These are phyloP conservation scores for Candida nonsorbophila DNA, from an alignment of 805 yeast genomes.

Conservation along the genomic window DNA sequence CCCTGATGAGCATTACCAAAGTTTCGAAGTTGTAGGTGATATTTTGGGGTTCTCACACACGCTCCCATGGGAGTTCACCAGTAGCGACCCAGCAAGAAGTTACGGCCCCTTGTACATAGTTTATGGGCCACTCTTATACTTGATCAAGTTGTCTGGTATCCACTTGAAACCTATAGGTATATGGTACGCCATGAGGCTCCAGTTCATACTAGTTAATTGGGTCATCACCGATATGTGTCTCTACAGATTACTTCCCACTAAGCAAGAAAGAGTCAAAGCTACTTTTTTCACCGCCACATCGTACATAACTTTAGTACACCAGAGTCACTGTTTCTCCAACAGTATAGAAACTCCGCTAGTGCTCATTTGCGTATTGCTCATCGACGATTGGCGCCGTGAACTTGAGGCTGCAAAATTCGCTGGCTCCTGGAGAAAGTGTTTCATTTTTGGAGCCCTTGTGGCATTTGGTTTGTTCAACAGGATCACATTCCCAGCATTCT, in stretches of 20 bases:
- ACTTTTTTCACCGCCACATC: constrained; percentile 47
- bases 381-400: constrained; percentile 35
- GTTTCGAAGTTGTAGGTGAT: constrained; percentile 65
- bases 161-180: constrained; percentile 42
- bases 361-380: constrained; percentile 43
- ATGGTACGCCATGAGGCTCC: constrained; percentile 51
- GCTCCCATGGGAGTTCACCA: constrained; percentile 80
- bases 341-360: constrained; percentile 66
- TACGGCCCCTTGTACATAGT: constrained; percentile 59
- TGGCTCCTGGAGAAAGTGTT: constrained; percentile 8
- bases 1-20: constrained; percentile 96
- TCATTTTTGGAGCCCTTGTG: constrained; percentile 43
- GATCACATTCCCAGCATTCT: constrained; percentile 73
- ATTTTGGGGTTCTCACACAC: constrained; percentile 40
- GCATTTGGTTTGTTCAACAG: constrained; percentile 79
- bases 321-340: constrained; percentile 87
- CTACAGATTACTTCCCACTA: constrained; percentile 43
- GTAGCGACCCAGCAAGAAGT: constrained; percentile 60
- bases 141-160: constrained; percentile 25
- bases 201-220: constrained; percentile 36
- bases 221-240: constrained; percentile 36
- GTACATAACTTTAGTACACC: constrained; percentile 73
- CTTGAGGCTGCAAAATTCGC: constrained; percentile 7
- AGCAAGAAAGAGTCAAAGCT: constrained; percentile 45
- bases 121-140: constrained; percentile 60